Evolutionary conservation across 1,139 yeast species (phyloP).

Genomic region (Barnettozyma hawaiiensis): DNA sequence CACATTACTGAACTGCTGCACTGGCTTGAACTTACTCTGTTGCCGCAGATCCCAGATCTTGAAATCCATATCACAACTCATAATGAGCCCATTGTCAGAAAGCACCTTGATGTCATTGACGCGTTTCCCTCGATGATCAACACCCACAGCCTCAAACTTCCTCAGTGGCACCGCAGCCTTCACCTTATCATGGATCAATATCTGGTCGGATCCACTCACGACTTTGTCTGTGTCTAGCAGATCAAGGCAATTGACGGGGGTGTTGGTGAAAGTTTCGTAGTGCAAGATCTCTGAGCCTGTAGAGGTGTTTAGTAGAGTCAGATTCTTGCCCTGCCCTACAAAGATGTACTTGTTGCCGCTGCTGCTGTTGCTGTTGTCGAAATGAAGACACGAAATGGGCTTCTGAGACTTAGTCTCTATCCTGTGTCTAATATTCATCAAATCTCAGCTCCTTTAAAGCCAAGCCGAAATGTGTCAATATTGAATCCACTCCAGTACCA

Average conservation of each 20-base stretch:
- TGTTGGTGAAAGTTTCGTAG: slow-evolving; percentile 11
- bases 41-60: slow-evolving; percentile 22
- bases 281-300: not conserved
- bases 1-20: slow-evolving; percentile 17
- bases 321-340: slow-evolving; percentile 2
- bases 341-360: slow-evolving; percentile 1
- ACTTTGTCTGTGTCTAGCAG: slow-evolving; percentile 9
- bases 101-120: slow-evolving; percentile 13
- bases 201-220: slow-evolving; percentile 14
- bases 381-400: not conserved
- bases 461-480: not conserved
- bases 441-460: not conserved
- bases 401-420: not conserved
- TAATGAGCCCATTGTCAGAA: slow-evolving; percentile 13
- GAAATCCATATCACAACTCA: slow-evolving; percentile 20
- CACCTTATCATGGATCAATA: slow-evolving; percentile 14
- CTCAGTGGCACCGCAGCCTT: slow-evolving; percentile 8
- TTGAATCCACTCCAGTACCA: no score
- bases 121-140: slow-evolving; percentile 9
- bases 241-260: slow-evolving; percentile 10
- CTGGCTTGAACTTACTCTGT: slow-evolving; percentile 14
- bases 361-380: not conserved
- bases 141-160: slow-evolving; percentile 6
- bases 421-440: not conserved
- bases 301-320: not conserved